Percentiles rank a stretch among this genome's conserved stretches.
Conservation (phyloP, 1,284 basidiomycete species). For the Cutaneotrichosporon mucoides region DNA sequence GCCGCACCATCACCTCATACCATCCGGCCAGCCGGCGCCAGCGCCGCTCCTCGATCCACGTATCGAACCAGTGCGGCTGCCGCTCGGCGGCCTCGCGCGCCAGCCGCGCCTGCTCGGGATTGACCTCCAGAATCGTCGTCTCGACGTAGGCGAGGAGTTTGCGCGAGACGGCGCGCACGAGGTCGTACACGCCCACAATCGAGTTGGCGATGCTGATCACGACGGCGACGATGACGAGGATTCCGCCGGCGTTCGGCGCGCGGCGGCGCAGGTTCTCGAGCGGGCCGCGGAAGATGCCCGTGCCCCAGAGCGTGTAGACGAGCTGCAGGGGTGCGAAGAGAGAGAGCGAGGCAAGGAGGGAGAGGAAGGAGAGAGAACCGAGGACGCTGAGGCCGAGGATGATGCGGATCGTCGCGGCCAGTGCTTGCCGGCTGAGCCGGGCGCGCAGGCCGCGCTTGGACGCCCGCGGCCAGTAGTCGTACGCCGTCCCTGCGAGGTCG, state of each 20-base stretch:
- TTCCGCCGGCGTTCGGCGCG: slow-evolving; percentile 7
- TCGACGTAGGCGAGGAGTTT: slow-evolving; percentile 36
- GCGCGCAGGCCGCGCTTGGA: not conserved
- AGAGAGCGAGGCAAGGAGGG: slow-evolving; percentile 35
- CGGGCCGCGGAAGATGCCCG: slow-evolving; percentile 23
- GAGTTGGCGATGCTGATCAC: slow-evolving; percentile 39
- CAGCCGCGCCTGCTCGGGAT: slow-evolving; percentile 25
- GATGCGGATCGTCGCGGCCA: slow-evolving; percentile 29
- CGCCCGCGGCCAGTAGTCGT: slow-evolving; percentile 8
- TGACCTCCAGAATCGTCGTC: slow-evolving; percentile 42
- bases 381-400: slow-evolving; percentile 45
- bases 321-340: slow-evolving; percentile 45
- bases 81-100: slow-evolving; percentile 7
- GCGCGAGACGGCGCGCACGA: slow-evolving; percentile 23
- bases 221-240: slow-evolving; percentile 30
- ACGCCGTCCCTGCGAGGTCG: slow-evolving; percentile 22
- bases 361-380: slow-evolving; percentile 42
- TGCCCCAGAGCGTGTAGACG: slow-evolving; percentile 37
- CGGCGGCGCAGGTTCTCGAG: slow-evolving; percentile 2
- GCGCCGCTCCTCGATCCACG: slow-evolving; percentile 13
- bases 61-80: slow-evolving; percentile 9
- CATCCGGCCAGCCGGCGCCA: slow-evolving; percentile 16
- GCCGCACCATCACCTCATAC: slow-evolving; percentile 12
- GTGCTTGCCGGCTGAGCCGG: slow-evolving; percentile 8
- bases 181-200: slow-evolving; percentile 31